phyloP scores from a whole-genome alignment of 2,329 filamentous ascomycete species.

The Ilyonectria sp. region DNA sequence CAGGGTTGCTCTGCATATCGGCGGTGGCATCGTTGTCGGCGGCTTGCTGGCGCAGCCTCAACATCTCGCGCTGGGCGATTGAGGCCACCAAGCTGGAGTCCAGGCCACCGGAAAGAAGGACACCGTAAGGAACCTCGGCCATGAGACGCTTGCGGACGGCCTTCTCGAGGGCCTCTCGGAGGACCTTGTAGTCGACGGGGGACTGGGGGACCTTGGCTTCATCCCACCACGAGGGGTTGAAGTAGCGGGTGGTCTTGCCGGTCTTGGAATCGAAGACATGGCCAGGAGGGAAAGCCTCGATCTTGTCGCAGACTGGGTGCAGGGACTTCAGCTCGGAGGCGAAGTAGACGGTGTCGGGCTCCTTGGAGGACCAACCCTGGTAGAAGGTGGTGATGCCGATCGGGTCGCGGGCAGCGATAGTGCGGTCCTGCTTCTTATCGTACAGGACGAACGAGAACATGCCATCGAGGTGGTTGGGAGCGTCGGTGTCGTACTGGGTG shows the following conservation, averaged over 20 bases:
- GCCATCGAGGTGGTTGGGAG: slow-evolving; percentile 94
- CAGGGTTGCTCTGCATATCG: slow-evolving; percentile 62
- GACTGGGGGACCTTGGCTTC: slow-evolving; percentile 81
- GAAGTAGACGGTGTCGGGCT: slow-evolving; percentile 91
- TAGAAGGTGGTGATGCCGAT: slow-evolving; percentile 99
- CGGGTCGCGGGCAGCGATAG: slow-evolving; percentile 93
- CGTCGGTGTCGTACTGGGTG: slow-evolving; percentile 90
- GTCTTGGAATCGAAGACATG: slow-evolving; percentile 97
- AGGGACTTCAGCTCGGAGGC: slow-evolving; percentile 97
- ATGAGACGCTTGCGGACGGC: slow-evolving; percentile 97
- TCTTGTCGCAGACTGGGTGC: slow-evolving; percentile 94
- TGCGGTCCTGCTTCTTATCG: slow-evolving; percentile 93
- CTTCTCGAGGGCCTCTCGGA: slow-evolving; percentile 88
- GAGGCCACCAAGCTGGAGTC: slow-evolving; percentile 96
- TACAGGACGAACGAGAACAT: slow-evolving; percentile 99
- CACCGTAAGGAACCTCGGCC: slow-evolving; percentile 98
- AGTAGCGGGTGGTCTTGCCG: slow-evolving; percentile 88
- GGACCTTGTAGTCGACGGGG: slow-evolving; percentile 85
- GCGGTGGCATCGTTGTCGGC: slow-evolving; percentile 62
- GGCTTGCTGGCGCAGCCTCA: slow-evolving; percentile 79
- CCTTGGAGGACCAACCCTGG: slow-evolving; percentile 89
- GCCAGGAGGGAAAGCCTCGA: slow-evolving; percentile 93
- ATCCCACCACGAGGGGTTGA: slow-evolving; percentile 94
- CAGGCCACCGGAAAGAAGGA: slow-evolving; percentile 92
- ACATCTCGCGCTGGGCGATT: slow-evolving; percentile 94